phyloP scores from a whole-genome alignment of 345 rosid genomes.

The Hirschfeldia incana region DNA sequence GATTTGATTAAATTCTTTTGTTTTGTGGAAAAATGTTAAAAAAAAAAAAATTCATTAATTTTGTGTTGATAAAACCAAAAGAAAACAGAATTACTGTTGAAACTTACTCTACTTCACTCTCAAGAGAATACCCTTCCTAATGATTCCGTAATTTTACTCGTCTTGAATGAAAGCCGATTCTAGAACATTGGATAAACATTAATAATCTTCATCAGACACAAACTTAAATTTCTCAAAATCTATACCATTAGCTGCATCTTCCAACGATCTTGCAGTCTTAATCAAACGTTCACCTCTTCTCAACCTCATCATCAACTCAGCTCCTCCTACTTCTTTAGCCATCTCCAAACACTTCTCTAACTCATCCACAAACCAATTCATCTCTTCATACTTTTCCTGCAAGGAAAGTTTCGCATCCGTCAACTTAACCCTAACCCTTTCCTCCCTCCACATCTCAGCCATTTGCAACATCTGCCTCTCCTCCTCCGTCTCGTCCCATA shows the following conservation, averaged over 20 bases:
- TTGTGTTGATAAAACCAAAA: too few relatives aligned
- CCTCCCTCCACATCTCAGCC: conserved; percentile 94
- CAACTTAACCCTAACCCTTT: conserved; percentile 85
- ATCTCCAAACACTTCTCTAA: conserved; percentile 32
- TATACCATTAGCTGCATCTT: background rate
- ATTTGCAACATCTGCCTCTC: conserved; percentile 83
- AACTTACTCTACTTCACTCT: too few relatives aligned
- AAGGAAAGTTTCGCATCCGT: conserved; percentile 60
- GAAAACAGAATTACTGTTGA: too few relatives aligned
- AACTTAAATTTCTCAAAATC: conserved; percentile 12
- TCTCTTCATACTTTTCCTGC: conserved; percentile 47
- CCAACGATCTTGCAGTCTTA: conserved; percentile 26
- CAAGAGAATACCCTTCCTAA: too few relatives aligned
- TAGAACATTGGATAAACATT: background rate
- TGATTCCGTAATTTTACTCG: too few relatives aligned
- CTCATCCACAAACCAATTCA: conserved; percentile 49
- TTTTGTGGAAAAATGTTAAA: too few relatives aligned
- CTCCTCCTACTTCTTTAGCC: conserved; percentile 18
- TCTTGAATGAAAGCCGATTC: too few relatives aligned
- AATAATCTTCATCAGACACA: background rate
- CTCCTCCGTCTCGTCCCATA: conserved; percentile 61
- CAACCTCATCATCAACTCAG: conserved; percentile 4
- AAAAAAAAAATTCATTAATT: too few relatives aligned
- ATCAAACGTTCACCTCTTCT: conserved; percentile 29
- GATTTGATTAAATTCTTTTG: too few relatives aligned